Evolutionary conservation across 163 green algal genomes (phyloP), one percentile per base, ranked within the genome.

Genomic region (Scenedesmus sp.): DNA sequence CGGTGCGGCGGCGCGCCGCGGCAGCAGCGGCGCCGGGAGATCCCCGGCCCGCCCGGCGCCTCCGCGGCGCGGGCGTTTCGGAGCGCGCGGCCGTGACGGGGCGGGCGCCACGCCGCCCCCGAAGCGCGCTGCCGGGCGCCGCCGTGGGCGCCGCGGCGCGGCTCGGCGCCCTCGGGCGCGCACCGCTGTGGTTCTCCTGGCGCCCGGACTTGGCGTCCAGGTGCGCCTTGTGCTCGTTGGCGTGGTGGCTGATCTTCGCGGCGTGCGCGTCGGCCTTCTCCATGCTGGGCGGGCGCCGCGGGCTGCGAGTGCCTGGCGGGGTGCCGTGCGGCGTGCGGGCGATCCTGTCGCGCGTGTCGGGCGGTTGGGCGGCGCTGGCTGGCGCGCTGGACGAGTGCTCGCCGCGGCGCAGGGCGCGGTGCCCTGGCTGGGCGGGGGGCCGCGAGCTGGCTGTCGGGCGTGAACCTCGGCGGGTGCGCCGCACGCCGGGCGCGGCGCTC

Each of bases 161-260:
- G 7, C 34, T 24, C 7, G 9, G 28, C 17, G 4, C 18, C 14
- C 3, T 20, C 60, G 28, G 7, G 28, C 22, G 33, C 31, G 7
- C 50, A 69, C 70, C 70, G 44, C 70, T 77, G 53, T 77, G 53
- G 31, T 54, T 24, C 36, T 77, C 70, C 54, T 69, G 39, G 6
- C 70, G 47, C 26, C n/a, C 54, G n/a, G n/a, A 48, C 54, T 77
- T 69, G n/a, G 34, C 22, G n/a, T 69, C n/a, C n/a, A n/a, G 26
- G 36, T 71, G 26, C 58, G 42, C 11, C 39, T 47, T 47, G 39
- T 47, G 39, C 6, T 47, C 39, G 7, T 47, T 10, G 6, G 6
- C 10, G 39, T 47, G 39, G 39, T 47, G 39, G 7, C 6, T 6
- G 7, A 10, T 15, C 10, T 47, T 47, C 39, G 39, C 6, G 39